phyloP scores from a whole-genome alignment of 1,284 basidiomycete genomes.

The Kalmanozyma brasiliensis region DNA sequence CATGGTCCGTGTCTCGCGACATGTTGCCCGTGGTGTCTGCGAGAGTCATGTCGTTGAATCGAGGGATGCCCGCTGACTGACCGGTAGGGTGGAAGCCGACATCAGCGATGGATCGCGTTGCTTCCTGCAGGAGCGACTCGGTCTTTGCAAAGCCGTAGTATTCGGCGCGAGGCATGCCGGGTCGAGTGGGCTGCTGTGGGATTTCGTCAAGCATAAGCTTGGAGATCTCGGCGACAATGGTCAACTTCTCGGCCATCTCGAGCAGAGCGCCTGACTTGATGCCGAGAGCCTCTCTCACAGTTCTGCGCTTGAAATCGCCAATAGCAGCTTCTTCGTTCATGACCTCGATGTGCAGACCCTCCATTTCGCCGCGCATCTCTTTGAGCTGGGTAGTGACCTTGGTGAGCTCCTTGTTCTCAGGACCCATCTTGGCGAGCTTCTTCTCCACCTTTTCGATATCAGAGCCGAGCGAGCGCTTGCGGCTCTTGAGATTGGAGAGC shows the following conservation, averaged over 20 bases:
- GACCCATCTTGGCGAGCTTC: conserved; percentile 88
- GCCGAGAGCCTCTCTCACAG: conserved; percentile 78
- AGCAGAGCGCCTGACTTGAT: conserved; percentile 87
- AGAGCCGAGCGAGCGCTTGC: conserved; percentile 75
- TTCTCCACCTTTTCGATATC: conserved; percentile 88
- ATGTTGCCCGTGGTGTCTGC: conserved; percentile 30
- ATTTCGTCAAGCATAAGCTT: conserved; percentile 85
- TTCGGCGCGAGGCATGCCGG: conserved; percentile 79
- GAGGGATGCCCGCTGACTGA: conserved; percentile 37
- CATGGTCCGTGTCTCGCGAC: conserved; percentile 23
- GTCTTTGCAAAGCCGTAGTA: conserved; percentile 72
- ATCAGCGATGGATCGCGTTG: conserved; percentile 54
- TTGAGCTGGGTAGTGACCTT: conserved; percentile 81
- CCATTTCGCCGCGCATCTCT: conserved; percentile 80
- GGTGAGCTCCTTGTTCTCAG: conserved; percentile 84
- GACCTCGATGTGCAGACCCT: conserved; percentile 81
- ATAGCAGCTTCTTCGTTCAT: conserved; percentile 83
- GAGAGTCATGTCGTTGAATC: conserved; percentile 33
- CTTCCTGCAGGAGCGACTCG: conserved; percentile 57
- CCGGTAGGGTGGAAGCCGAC: conserved; percentile 54
- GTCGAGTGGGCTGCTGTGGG: conserved; percentile 80
- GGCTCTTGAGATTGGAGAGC: conserved; percentile 80
- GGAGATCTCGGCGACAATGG: conserved; percentile 84
- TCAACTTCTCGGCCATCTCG: conserved; percentile 86
- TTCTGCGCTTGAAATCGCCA: conserved; percentile 84